These are phyloP conservation scores for Anastatica hierochuntica DNA, from an alignment of 345 rosid species.

Conservation along the genomic window DNA sequence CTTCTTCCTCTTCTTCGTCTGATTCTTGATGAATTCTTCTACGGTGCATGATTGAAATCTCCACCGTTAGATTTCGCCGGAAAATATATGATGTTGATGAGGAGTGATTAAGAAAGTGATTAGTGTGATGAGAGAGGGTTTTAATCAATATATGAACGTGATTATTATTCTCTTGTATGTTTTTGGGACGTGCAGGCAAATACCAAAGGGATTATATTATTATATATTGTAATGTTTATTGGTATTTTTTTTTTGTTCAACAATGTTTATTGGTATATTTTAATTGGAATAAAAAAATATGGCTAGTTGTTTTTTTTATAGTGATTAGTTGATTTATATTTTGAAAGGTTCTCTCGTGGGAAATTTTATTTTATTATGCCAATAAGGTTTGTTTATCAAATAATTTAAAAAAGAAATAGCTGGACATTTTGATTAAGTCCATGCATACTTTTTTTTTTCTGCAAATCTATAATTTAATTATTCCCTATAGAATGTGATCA, in stretches of 20 bases:
- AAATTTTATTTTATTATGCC: neutral
- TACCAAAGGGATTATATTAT: constrained; percentile 17
- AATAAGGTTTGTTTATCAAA: constrained; percentile 15
- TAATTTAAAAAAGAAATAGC: constrained; percentile 26
- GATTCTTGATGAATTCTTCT: constrained; percentile 20
- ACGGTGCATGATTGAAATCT: constrained; percentile 21
- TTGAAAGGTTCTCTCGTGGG: constrained; percentile 26
- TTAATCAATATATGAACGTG: constrained; percentile 23
- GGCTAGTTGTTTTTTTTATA: constrained; percentile 28
- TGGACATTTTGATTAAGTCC: constrained; percentile 31
- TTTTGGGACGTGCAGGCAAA: constrained; percentile 35
- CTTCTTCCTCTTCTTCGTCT: no score
- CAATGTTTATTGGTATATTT: no score
- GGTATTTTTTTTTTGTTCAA: no score
- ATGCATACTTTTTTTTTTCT: constrained; percentile 26
- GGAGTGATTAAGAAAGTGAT: constrained; percentile 23
- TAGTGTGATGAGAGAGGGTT: constrained; percentile 31
- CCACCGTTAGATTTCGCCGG: constrained; percentile 3
- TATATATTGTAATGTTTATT: constrained; percentile 14
- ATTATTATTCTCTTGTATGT: constrained; percentile 23
- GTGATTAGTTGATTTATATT: neutral
- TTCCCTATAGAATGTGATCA: constrained; percentile 7
- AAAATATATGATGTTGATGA: neutral
- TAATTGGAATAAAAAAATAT: constrained; percentile 13
- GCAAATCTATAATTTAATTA: constrained; percentile 11